phyloP scores from a whole-genome alignment of 768 basidiomycete species.

The Hypholoma fasciculare region DNA sequence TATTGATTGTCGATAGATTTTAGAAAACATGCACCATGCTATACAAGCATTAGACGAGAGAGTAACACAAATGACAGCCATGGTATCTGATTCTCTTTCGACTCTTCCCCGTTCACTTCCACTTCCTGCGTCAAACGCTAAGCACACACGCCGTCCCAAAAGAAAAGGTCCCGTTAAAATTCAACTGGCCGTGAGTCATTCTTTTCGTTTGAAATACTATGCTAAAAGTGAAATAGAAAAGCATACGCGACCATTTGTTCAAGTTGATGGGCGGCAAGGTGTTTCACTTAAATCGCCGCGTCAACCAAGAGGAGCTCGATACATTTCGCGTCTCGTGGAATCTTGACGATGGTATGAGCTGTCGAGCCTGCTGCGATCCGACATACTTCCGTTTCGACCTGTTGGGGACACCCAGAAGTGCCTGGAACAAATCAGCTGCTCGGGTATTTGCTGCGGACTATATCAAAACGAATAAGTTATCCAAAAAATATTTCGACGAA shows the following conservation, averaged over 20 bases:
- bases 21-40: too few relatives aligned
- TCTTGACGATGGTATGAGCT: neutral
- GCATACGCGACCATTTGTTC: neutral
- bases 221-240: too few relatives aligned
- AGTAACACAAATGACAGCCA: too few relatives aligned
- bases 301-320: neutral
- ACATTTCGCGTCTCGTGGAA: neutral
- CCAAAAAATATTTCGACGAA: neutral
- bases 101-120: too few relatives aligned
- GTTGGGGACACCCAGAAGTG: neutral
- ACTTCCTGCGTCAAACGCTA: too few relatives aligned
- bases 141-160: too few relatives aligned
- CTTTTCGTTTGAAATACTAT: too few relatives aligned
- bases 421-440: neutral
- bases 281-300: neutral
- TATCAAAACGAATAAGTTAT: neutral
- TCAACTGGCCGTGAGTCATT: too few relatives aligned
- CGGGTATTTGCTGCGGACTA: neutral
- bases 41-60: too few relatives aligned
- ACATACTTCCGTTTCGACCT: neutral
- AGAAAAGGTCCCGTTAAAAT: too few relatives aligned
- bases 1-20: too few relatives aligned
- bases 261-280: neutral
- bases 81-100: too few relatives aligned
- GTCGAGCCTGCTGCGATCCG: neutral